Evolutionary conservation across 805 yeast species (phyloP), one percentile per base, ranked within the genome.

Genomic region (Alloascoidea africana): DNA sequence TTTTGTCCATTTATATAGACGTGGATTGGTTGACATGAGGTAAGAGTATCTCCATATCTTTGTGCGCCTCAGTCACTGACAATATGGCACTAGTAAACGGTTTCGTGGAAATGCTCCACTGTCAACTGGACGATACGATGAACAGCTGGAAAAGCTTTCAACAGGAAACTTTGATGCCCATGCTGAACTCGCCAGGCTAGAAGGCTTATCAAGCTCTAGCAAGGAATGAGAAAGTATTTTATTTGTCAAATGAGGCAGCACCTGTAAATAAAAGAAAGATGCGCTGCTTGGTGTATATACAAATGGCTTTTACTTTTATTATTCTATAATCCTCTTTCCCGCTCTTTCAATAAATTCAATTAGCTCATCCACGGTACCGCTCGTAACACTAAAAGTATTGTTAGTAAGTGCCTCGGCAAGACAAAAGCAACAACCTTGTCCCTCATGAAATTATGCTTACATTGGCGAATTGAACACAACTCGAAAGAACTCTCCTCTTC

Each of bases 21-120:
- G 79, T 49, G 97, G 97, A 8, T 77, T 79, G 51, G 82, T 87
- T 38, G 96, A 87, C 49, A 82, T 86, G 85, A 59, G 58, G 33
- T 46, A 34, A 16, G 45, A n/a, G 6, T 8, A n/a, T n/a, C n/a
- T n/a, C n/a, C n/a, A n/a, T n/a, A n/a, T n/a, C n/a, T n/a, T n/a
- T n/a, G n/a, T 33, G 3, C 8, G 5, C n/a, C 8, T 33, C 11
- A 36, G 13, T 8, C n/a, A 34, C 18, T 40, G 17, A 27, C 16
- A 8, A 15, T 13, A 18, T 17, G 16, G 14, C 18, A 11, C 17
- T 14, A 50, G 87, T 3, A 87, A 85, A 54, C 69, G 98, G 46
- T 82, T 89, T 60, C 67, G 85, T 51, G 97, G 97, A 3, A 89
- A 89, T 52, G 98, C 94, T 0, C 86, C 96, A 0, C 60, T 83